Evolutionary conservation across 345 rosid genomes (phyloP), one percentile per base, ranked within the genome.

Genomic region (Passiflora organensis): DNA sequence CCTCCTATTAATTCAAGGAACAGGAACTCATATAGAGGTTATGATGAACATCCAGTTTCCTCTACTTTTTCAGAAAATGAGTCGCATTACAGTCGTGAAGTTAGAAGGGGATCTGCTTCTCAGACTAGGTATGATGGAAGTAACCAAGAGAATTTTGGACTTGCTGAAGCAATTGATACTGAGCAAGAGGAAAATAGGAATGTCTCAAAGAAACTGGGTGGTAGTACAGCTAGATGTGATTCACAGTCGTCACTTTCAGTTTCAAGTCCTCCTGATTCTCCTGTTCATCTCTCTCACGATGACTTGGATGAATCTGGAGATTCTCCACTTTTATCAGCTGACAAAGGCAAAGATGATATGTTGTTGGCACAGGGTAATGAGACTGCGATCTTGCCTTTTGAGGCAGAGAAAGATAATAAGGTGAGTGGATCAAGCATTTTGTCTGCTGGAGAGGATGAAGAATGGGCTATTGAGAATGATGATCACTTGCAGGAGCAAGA

Each of bases 241-340:
- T 94, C 99, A 34, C 97, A 83, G 77, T 94, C 97, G 58, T 94
- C 99, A 24, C 81, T 94, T 23, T 89, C 88, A 50, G 88, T 94
- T 64, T 67, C 97, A 41, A 94, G 97, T 69, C 86, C 97, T 6
- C 99, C 97, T 60, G 83, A 74, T 73, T 89, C 99, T 67, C 99
- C 96, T 0, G 70, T 78, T 60, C 91, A 80, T 74, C 79, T 94
- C 55, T 94, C 99, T 59, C 91, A 94, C 67, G 97, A 94, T 79
- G 93, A 87, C 59, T 70, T 89, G 86, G 99, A 94, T 67, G 97
- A 86, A 48, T 76, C 82, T 48, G 86, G 80, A 48, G 91, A 80
- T 66, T 85, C 81, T 69, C 36, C 76, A 22, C 60, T 62, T 45
- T 56, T 74, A 68, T 74, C 82, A 55, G 63, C 75, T 68, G 75